Evolutionary conservation across 768 basidiomycete species (phyloP), one percentile per base, ranked within the genome.

Genomic region (Collybiopsis luxurians): DNA sequence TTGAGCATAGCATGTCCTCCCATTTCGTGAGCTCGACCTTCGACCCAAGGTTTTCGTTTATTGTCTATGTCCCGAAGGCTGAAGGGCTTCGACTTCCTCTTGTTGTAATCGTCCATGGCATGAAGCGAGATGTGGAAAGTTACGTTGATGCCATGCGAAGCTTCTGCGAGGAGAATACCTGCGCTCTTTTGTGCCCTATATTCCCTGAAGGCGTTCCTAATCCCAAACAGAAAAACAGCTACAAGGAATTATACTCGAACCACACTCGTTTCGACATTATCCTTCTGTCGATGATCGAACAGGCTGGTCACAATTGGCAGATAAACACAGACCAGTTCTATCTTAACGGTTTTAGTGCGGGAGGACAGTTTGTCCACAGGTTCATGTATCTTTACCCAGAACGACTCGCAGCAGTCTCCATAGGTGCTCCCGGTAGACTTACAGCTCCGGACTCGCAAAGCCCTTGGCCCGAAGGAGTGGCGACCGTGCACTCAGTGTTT

Each of bases 301-400:
- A 68, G 45, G 67, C 65, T 7, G 58, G 48, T 23, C n/a, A 24
- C 1, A 57, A 55, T 3, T 67, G 65, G 65, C 46, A 57, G 17
- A 50, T 67, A 24, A 38, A 55, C 17, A 55, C 57, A 12, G 56
- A 55, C 13, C 15, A 54, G 23, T 59, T 68, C 30, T 63, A 54
- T 30, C 24, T 67, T 28, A 63, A 68, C 51, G 67, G 67, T 1
- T 68, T 65, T 38, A 67, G 66, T 56, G 66, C 57, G 2, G 65
- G 66, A 12, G 65, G 59, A 3, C 66, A 67, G 31, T 67, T 67
- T 30, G 65, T 58, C 38, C 66, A 65, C 39, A 61, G 65, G 3
- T 67, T 67, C 39, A 19, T 61, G 19, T 66, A 66, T 38, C 46
- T 67, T 7, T 58, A 66, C 24, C 61, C 65, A 3, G 11, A 58